Base-by-base conservation (phyloP, 441 rosid species). In the Hura crepitans region DNA sequence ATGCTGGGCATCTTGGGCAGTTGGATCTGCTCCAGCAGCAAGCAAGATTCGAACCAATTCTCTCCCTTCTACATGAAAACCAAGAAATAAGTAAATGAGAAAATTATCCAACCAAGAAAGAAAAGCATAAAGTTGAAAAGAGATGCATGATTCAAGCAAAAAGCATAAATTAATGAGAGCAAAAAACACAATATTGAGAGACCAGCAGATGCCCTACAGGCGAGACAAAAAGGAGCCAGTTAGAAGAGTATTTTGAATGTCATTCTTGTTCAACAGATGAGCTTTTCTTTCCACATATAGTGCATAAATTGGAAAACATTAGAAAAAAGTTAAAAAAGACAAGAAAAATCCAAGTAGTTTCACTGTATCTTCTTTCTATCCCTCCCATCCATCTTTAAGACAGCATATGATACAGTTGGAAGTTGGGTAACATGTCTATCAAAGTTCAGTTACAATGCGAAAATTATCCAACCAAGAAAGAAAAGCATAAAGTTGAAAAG, bases 21-120 rank as follows among this genome's bases (percentile, higher is more conserved):
- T 87, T 70, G 93, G 91, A 81, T 91, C 94, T 57, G 99, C 98
- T 69, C 98, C 98, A 79, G 97, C 97, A 69, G 89, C 88, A 73
- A 96, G 94, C 84, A 96, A 77, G 71, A 89, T 61, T 66, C 81
- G 85, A 79, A 89, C 99, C 80, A 93, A 77, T 74, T 91, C 87
- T 83, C 98, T 93, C 55, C 98, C 97, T 84, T 96, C 99, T 96
- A 76, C 84, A 82, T 22, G 25, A 46, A 72, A 53, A 27, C 1
- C 46, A 3, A 81, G 39, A 68, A 65, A 68, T 35, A 35, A 75
- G 69, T 25, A 35, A 65, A 68, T 28, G 37, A 39, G 35, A 47
- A 22, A 6, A 22, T 58, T 53, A 51, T 28, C 2, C 17, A 4
- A 56, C 56, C 27, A 46, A 31, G 62, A 62, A 54, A 65, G 18